Evolutionary conservation across 148 eudicot genomes (phyloP), one percentile per base, ranked within the genome.

Genomic region (Bassia scoparia): DNA sequence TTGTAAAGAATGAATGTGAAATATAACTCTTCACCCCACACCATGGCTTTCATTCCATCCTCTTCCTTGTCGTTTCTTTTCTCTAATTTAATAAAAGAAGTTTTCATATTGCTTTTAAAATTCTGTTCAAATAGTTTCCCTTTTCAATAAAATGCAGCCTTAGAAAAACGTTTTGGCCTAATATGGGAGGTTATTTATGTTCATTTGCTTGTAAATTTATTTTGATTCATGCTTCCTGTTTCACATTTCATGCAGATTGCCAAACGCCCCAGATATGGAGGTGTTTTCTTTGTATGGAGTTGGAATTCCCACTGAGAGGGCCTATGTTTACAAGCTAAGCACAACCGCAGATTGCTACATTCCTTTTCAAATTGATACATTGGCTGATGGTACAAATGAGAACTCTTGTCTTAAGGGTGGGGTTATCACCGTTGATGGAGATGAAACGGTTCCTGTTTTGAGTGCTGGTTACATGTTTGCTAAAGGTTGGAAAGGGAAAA

Each of bases 391-490:
- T 44, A 78, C 81, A 65, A 71, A 69, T 15, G 88, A 80, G 7
- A 70, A 85, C 49, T 64, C 72, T 43, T 92, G 96, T 76, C 75
- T 93, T n/a, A 83, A 81, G 71, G 88, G 84, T 46, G 98, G 98
- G 10, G 96, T 93, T 29, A 88, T 74, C 48, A 83, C 84, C n/a
- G 91, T 87, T 23, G 87, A 93, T 66, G 98, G 98, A 52, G 98
- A 93, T 69, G 98, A 90, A 76, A 93, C 93, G 7, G 96, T 93
- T 34, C 98, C 98, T 17, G 90, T 86, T 61, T 76, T 93, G 29
- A 93, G 98, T 74, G 91, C 96, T 52, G 98, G 98, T 31, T 93
- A 68, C 71, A 93, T 90, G 98, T 76, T 77, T 77, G 93, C 96
- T 20, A 93, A 88, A 83, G 93, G 81, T 52, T 93, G 98, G 98